These are phyloP conservation scores for Cryptococcus sp. DNA, from an alignment of 1,284 basidiomycete species.

Conservation along the genomic window DNA sequence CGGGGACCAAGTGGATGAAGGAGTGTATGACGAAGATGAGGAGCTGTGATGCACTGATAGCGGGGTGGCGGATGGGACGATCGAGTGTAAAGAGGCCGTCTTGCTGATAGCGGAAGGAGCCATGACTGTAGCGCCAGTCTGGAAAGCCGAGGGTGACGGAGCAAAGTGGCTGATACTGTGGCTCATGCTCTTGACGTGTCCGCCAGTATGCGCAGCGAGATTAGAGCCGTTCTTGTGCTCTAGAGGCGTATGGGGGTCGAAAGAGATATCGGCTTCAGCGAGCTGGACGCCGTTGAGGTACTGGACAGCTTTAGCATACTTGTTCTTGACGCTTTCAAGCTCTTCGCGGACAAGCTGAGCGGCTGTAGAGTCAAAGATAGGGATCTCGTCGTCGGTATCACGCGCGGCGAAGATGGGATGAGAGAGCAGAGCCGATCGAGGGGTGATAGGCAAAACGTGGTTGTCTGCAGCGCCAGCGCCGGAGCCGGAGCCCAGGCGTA, in stretches of 20 bases:
- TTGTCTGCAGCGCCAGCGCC: too few relatives aligned
- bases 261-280: slow-evolving; percentile 24
- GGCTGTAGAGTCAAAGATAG: slow-evolving; percentile 14
- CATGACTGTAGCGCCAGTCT: too few relatives aligned
- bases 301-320: slow-evolving; percentile 29
- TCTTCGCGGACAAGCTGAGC: slow-evolving; percentile 19
- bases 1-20: background rate
- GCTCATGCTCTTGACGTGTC: background rate
- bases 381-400: slow-evolving; percentile 6
- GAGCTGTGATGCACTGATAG: background rate
- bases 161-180: too few relatives aligned
- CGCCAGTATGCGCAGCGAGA: slow-evolving; percentile 8
- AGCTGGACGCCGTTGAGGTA: slow-evolving; percentile 28
- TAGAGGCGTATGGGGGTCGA: slow-evolving; percentile 10
- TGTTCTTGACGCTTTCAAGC: slow-evolving; percentile 20
- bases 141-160: too few relatives aligned
- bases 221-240: background rate
- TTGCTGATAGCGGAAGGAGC: too few relatives aligned
- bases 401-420: slow-evolving; percentile 12
- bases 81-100: too few relatives aligned
- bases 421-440: slow-evolving; percentile 9
- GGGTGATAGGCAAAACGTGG: slow-evolving; percentile 11
- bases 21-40: background rate
- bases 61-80: background rate
- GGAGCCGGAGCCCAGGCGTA: too few relatives aligned